Conservation (phyloP, 495 filamentous ascomycete genomes). For the Podospora pseudocomata region DNA sequence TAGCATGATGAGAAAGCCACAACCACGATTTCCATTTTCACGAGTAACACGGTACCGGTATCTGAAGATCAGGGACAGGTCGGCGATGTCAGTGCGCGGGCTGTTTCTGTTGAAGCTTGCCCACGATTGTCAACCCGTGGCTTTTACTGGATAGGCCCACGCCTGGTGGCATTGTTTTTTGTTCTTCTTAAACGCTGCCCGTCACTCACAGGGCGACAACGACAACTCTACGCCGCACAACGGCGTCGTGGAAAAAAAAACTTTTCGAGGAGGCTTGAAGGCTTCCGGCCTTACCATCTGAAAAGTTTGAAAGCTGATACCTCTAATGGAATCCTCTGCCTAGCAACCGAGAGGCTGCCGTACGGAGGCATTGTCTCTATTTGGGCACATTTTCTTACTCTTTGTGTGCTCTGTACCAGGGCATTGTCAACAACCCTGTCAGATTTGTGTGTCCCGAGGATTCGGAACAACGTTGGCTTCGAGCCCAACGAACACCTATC, state of each 20-base stretch:
- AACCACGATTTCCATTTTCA: neutral
- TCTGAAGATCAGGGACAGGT: neutral
- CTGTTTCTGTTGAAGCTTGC: neutral
- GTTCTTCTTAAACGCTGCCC: neutral
- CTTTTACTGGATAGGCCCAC: neutral
- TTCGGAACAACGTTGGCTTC: neutral
- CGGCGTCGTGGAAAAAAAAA: neutral
- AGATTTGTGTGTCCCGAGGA: neutral
- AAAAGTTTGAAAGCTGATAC: neutral
- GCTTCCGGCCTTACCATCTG: neutral
- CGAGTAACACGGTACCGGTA: neutral
- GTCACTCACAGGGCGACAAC: slow-evolving; percentile 1
- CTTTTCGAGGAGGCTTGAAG: neutral
- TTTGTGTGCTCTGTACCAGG: neutral
- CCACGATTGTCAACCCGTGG: neutral
- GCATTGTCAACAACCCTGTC: neutral
- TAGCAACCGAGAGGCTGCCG: neutral
- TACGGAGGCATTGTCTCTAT: neutral
- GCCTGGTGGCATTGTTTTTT: neutral
- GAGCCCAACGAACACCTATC: neutral
- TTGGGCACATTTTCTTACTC: neutral
- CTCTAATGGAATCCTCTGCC: neutral
- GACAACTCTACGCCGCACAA: slow-evolving; percentile 1
- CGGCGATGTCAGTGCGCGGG: neutral
- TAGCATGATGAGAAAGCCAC: neutral